Percentiles rank a stretch among this genome's conserved stretches.
Conservation (phyloP, 2,329 filamentous ascomycete genomes). For the Leptodontidium sp. region DNA sequence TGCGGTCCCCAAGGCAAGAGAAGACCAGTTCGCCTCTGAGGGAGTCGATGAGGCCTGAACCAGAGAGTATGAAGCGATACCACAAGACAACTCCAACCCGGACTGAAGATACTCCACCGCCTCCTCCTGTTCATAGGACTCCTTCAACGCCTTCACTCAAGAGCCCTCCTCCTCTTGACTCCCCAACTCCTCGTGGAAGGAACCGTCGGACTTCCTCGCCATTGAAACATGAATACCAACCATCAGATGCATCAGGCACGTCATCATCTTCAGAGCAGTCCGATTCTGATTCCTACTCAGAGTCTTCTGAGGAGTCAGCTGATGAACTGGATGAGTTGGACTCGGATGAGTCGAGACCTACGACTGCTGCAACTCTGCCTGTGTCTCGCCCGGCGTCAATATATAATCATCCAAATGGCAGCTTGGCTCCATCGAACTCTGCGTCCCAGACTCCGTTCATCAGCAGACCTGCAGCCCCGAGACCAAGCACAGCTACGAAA, state of each 20-base stretch:
- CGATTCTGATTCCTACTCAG: constrained; percentile 55
- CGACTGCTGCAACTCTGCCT: constrained; percentile 43
- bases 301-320: constrained; percentile 57
- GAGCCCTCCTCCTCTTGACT: constrained; percentile 41
- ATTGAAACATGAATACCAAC: constrained; percentile 95
- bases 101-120: constrained; percentile 43
- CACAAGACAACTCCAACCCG: constrained; percentile 25
- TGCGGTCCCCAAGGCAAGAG: constrained; percentile 30
- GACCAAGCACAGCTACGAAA: constrained; percentile 30
- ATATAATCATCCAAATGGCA: constrained; percentile 49
- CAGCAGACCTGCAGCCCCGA: constrained; percentile 46
- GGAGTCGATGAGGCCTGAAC: constrained; percentile 36
- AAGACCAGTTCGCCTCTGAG: constrained; percentile 31
- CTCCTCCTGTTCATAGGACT: constrained; percentile 44
- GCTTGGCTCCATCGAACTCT: constrained; percentile 81
- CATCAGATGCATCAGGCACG: constrained; percentile 74
- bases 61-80: constrained; percentile 25
- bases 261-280: constrained; percentile 66
- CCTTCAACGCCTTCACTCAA: constrained; percentile 56
- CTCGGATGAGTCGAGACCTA: constrained; percentile 29
- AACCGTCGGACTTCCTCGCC: constrained; percentile 87
- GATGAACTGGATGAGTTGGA: constrained; percentile 60
- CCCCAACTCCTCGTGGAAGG: constrained; percentile 37
- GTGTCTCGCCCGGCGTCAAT: constrained; percentile 38
- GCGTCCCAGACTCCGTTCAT: constrained; percentile 78